phyloP scores from a whole-genome alignment of 2,329 filamentous ascomycete genomes.

The Microsporum ferrugineum region DNA sequence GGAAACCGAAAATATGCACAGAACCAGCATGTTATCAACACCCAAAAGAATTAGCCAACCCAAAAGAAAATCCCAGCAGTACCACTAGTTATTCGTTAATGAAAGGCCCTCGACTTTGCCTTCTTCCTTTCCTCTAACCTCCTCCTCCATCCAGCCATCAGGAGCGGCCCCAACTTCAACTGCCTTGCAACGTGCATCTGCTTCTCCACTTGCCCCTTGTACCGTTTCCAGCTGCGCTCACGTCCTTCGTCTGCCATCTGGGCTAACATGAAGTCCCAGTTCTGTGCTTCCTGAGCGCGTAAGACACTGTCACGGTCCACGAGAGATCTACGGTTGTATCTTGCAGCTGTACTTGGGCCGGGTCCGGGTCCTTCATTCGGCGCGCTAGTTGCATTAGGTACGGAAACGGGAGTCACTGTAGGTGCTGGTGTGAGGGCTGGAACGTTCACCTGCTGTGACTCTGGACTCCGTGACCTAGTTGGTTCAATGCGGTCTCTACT shows the following conservation, averaged over 20 bases:
- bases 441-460: background rate
- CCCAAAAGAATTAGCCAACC: background rate
- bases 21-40: background rate
- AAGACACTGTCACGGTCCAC: constrained; percentile 20
- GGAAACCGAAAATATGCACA: background rate
- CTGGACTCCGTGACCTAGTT: background rate
- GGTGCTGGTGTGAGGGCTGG: background rate
- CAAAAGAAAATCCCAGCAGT: background rate
- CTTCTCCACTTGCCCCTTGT: constrained; percentile 21
- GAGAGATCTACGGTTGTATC: constrained; percentile 1
- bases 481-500: background rate
- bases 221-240: constrained; percentile 26
- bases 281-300: constrained; percentile 23
- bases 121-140: background rate
- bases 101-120: background rate
- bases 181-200: constrained; percentile 5
- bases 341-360: background rate
- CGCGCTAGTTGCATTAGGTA: background rate
- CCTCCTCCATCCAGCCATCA: constrained; percentile 1
- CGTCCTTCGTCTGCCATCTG: constrained; percentile 35
- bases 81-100: background rate
- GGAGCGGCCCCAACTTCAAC: background rate
- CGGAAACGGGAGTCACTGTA: background rate
- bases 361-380: background rate
- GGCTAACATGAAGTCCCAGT: constrained; percentile 32